These are phyloP conservation scores for Neurospora sublineolata DNA, from an alignment of 495 filamentous ascomycete species.

Conservation along the genomic window DNA sequence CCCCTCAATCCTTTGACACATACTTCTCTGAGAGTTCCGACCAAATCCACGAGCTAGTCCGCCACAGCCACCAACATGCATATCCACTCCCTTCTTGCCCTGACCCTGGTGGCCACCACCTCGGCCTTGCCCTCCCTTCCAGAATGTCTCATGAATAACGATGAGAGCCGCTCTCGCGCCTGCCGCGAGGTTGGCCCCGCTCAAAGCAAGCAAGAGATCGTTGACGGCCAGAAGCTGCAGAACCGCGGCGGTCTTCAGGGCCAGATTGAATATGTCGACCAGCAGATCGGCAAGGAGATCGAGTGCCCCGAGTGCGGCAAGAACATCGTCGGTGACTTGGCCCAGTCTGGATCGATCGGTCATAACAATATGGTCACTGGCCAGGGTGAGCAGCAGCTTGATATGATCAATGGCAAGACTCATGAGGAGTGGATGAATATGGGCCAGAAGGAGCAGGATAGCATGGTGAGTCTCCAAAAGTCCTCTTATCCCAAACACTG, in stretches of 20 bases:
- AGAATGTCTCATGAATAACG: neutral
- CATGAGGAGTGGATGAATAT: neutral
- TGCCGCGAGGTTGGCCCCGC: neutral
- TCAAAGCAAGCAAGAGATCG: neutral
- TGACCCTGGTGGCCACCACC: constrained; percentile 12
- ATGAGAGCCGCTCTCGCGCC: neutral
- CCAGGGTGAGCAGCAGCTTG: neutral
- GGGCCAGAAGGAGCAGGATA: neutral
- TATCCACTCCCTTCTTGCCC: constrained; percentile 7
- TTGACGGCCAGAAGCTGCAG: neutral
- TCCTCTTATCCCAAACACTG: neutral
- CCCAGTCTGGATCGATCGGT: neutral
- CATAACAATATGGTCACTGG: neutral
- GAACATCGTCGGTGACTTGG: neutral
- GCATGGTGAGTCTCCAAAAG: neutral
- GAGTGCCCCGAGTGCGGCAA: neutral
- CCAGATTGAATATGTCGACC: neutral
- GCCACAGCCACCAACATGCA: constrained; percentile 9
- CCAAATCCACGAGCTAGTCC: neutral
- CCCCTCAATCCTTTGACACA: neutral
- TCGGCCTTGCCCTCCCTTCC: constrained; percentile 7
- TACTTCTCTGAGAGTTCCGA: neutral
- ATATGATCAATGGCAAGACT: neutral
- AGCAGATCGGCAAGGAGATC: neutral
- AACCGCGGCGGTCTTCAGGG: neutral